A percentile compares a stretch with the other conserved stretches of the same genome.
Evolutionary conservation across 169 alveolate genomes (phyloP).

Genomic region (Eimeria sp.): DNA sequence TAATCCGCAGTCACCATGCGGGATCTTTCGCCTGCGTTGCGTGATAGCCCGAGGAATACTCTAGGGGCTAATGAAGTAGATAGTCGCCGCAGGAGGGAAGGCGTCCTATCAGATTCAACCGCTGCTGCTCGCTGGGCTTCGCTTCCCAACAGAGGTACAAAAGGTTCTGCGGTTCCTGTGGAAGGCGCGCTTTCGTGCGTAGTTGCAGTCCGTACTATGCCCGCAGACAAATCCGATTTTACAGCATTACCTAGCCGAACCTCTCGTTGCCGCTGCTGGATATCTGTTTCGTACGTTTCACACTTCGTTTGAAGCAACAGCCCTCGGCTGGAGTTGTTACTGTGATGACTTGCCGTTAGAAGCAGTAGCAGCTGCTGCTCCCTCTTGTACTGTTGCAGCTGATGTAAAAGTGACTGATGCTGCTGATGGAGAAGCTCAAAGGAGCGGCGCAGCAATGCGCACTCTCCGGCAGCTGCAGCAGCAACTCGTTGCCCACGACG

Average conservation of each 20-base stretch:
- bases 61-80: constrained; percentile 47
- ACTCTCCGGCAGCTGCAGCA: constrained; percentile 76
- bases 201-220: background rate
- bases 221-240: background rate
- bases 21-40: constrained; percentile 20
- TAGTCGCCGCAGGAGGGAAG: constrained; percentile 74
- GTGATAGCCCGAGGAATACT: constrained; percentile 43
- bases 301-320: constrained; percentile 9
- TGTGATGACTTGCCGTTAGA: constrained; percentile 40
- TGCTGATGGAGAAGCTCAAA: constrained; percentile 61
- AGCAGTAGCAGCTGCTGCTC: constrained; percentile 78
- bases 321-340: constrained; percentile 12
- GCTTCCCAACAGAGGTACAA: background rate
- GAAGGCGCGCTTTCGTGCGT: background rate
- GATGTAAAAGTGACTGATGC: constrained; percentile 30
- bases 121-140: background rate
- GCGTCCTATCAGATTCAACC: background rate
- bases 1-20: background rate
- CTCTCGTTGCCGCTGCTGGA: constrained; percentile 18
- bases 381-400: constrained; percentile 44
- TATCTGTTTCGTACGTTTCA: background rate
- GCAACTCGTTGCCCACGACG: constrained; percentile 63
- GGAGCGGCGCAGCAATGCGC: constrained; percentile 63
- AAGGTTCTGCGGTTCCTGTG: background rate
- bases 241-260: background rate